Conservation (phyloP, 1,284 basidiomycete genomes). For the Sparassis latifolia region DNA sequence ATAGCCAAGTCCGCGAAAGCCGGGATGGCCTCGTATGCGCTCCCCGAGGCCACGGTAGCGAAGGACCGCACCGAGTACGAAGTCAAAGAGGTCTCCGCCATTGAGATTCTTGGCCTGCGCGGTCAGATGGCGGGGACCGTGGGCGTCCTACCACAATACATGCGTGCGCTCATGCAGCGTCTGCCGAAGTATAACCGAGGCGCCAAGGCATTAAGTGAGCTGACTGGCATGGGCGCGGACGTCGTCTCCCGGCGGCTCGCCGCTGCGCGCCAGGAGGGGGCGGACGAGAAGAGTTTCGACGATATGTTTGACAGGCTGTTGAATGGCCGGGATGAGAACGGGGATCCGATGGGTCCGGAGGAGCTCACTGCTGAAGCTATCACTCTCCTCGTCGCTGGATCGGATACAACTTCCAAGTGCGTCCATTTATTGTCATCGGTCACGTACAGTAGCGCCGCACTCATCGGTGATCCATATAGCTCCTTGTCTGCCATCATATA, state of each 20-base stretch:
- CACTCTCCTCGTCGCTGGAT: constrained; percentile 1
- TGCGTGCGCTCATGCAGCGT: constrained; percentile 16
- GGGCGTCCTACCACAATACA: constrained; percentile 20
- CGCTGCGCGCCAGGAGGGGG: constrained; percentile 7
- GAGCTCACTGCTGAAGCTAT: constrained; percentile 12
- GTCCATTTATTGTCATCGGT: too few relatives aligned
- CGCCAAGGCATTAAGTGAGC: constrained; percentile 14
- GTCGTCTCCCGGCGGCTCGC: constrained; percentile 9
- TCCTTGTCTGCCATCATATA: too few relatives aligned
- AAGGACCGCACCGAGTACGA: constrained; percentile 1
- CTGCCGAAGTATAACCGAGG: constrained; percentile 20
- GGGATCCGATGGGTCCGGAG: constrained; percentile 3
- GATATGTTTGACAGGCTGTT: constrained; percentile 22
- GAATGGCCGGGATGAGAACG: constrained; percentile 6
- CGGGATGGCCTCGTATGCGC: background rate
- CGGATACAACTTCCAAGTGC: too few relatives aligned
- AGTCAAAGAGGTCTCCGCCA: background rate
- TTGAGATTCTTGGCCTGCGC: constrained; percentile 16
- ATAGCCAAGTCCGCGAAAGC: constrained; percentile 1
- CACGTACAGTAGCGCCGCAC: too few relatives aligned
- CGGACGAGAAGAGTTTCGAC: constrained; percentile 10
- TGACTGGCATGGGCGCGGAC: constrained; percentile 14
- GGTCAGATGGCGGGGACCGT: constrained; percentile 1
- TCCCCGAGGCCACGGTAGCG: constrained; percentile 1
- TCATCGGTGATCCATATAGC: too few relatives aligned